Conservation (phyloP, 2,329 filamentous ascomycete genomes). For the Stenocarpella maydis region DNA sequence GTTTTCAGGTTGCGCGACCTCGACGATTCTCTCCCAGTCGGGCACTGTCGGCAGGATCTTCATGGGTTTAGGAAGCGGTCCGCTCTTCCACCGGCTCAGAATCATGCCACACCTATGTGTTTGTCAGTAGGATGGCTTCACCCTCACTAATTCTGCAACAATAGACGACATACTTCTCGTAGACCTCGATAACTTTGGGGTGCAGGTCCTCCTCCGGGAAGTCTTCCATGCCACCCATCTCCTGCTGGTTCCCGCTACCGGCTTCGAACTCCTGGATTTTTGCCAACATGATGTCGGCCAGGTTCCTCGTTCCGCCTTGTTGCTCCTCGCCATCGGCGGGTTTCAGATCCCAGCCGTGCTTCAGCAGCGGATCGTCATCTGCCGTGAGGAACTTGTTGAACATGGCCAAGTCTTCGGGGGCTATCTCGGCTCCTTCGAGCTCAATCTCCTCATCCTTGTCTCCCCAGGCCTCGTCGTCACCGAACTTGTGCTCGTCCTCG, state of each 20-base stretch:
- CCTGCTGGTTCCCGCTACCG: slow-evolving; percentile 52
- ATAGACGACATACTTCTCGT: slow-evolving; percentile 72
- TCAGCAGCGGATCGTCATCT: slow-evolving; percentile 76
- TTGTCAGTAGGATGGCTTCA: slow-evolving; percentile 30
- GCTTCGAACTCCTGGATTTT: slow-evolving; percentile 95
- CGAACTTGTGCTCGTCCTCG: slow-evolving; percentile 56
- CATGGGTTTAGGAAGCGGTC: slow-evolving; percentile 97
- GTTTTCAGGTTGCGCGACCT: slow-evolving; percentile 65
- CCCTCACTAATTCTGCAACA: slow-evolving; percentile 15
- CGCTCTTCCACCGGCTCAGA: slow-evolving; percentile 91
- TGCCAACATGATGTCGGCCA: slow-evolving; percentile 91
- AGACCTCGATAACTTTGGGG: slow-evolving; percentile 92
- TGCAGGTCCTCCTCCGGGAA: slow-evolving; percentile 78
- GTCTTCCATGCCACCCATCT: slow-evolving; percentile 73
- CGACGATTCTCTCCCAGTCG: slow-evolving; percentile 88
- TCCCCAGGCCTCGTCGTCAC: slow-evolving; percentile 75
- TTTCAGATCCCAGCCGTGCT: slow-evolving; percentile 64
- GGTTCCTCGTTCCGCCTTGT: slow-evolving; percentile 69
- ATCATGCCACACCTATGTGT: slow-evolving; percentile 77
- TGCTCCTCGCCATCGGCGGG: slow-evolving; percentile 52
- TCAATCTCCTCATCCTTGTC: slow-evolving; percentile 79
- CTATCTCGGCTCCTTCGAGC: slow-evolving; percentile 73
- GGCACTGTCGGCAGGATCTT: slow-evolving; percentile 94
- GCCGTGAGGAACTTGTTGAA: slow-evolving; percentile 90
- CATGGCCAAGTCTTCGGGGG: slow-evolving; percentile 86